phyloP scores from a whole-genome alignment of 2,329 filamentous ascomycete species.

The Lachnellula cervina region DNA sequence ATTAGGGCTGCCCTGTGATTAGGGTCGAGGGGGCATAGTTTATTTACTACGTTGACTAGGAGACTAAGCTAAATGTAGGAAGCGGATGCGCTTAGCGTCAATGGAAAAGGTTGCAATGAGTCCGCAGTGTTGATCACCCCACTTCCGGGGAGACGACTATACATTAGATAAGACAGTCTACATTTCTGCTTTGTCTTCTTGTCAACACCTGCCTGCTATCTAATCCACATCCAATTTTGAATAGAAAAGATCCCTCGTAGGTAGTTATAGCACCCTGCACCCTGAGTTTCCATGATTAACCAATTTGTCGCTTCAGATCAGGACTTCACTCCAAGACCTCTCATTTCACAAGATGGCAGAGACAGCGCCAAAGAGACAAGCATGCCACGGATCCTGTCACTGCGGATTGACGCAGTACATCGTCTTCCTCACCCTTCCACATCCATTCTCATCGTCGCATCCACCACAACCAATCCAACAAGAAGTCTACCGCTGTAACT shows the following conservation, averaged over 20 bases:
- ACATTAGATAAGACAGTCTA: not conserved
- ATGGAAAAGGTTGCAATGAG: too few relatives aligned
- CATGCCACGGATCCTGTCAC: slow-evolving; percentile 39
- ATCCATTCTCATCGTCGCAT: slow-evolving; percentile 17
- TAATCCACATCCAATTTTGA: slow-evolving; percentile 1
- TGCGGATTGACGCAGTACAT: slow-evolving; percentile 41
- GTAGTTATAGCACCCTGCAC: slow-evolving; percentile 12
- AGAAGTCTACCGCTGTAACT: slow-evolving; percentile 38
- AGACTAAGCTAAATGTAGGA: too few relatives aligned
- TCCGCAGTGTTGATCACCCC: too few relatives aligned
- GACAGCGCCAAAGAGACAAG: slow-evolving; percentile 23
- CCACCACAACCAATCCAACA: slow-evolving; percentile 11
- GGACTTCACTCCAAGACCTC: slow-evolving; percentile 19
- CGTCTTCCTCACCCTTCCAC: slow-evolving; percentile 39
- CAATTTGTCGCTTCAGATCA: slow-evolving; percentile 12
- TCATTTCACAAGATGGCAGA: slow-evolving; percentile 26
- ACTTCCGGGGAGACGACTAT: too few relatives aligned
- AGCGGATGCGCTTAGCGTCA: too few relatives aligned
- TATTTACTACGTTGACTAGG: too few relatives aligned
- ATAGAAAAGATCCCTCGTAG: slow-evolving; percentile 8
- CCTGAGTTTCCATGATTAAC: slow-evolving; percentile 13
- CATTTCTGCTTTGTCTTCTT: slow-evolving; percentile 9
- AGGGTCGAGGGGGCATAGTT: too few relatives aligned
- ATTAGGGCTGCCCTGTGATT: too few relatives aligned
- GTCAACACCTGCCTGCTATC: slow-evolving; percentile 10